Base-by-base conservation (phyloP, 352 stramenopile genomes). In the Pythium utonaiense region DNA sequence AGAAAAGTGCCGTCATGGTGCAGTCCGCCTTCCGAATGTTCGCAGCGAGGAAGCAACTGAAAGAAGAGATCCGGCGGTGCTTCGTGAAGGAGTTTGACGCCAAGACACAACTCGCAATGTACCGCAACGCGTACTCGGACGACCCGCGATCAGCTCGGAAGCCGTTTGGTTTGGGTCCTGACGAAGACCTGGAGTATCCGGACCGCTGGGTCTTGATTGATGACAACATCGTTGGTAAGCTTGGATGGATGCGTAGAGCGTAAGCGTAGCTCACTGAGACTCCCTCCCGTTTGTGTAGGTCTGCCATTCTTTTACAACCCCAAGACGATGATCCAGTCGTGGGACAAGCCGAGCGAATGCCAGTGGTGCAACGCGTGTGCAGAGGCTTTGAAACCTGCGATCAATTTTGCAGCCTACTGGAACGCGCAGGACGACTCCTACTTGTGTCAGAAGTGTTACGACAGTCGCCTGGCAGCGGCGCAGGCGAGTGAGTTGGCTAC, bases 231-330 rank as follows among this genome's bases (percentile, higher is more conserved):
- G 73, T 82, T 16, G 78, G 60, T 66, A 52, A 59, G 55, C 24
- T 9, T 27, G 24, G 3, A 1, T 8, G 30, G 7, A 33, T 7
- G 8, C 7, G 17, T 14, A 36, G 17, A 33, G 9, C 12, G n/a
- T 13, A 12, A 33, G 30, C n/a, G n/a, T 52, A 10, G n/a, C 22
- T 34, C 13, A 16, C 22, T 52, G 40, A n/a, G 9, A 22, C 16
- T 31, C 21, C 4, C 50, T 54, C 19, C 60, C 28, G 54, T 38
- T 60, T 31, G 21, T 49, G 2, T 36, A 88, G 78, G 64, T 27
- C 75, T 86, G 36, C 53, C 53, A n/a, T 89, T 78, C 67, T 93
- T 83, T 60, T 93, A 86, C 71, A 82, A 91, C 49, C 77, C 79
- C 1, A 14, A 68, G 51, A 56, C 61, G 30, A 83, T 85, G 69